Conservation (phyloP, 495 filamentous ascomycete genomes). For the Penicillium dipodomyicola region DNA sequence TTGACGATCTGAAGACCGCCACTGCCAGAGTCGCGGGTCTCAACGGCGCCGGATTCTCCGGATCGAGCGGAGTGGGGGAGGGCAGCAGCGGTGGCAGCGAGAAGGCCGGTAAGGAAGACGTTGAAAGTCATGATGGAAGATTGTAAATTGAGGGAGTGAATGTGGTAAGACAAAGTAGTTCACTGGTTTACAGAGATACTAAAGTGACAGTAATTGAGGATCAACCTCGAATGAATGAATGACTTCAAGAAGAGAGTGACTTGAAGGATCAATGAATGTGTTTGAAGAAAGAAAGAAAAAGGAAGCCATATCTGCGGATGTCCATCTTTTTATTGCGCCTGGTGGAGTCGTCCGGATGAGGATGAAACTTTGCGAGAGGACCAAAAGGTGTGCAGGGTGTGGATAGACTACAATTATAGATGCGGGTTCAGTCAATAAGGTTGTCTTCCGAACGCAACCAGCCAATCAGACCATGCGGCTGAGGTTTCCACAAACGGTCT, state of each 20-base stretch:
- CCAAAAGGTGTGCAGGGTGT: constrained; percentile 2
- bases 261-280: constrained; percentile 15
- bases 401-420: constrained; percentile 12
- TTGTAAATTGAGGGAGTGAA: constrained; percentile 8
- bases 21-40: constrained; percentile 15
- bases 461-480: constrained; percentile 8
- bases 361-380: background rate
- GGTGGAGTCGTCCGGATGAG: constrained; percentile 6
- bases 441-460: background rate
- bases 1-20: constrained; percentile 35
- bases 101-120: constrained; percentile 24
- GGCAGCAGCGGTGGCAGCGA: constrained; percentile 24
- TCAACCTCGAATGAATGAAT: constrained; percentile 11
- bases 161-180: background rate
- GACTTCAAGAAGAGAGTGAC: constrained; percentile 17
- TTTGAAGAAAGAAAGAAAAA: constrained; percentile 5
- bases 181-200: constrained; percentile 5
- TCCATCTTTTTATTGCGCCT: background rate
- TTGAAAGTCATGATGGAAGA: constrained; percentile 18
- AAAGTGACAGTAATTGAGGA: constrained; percentile 13
- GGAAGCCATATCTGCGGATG: background rate
- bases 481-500: constrained; percentile 2
- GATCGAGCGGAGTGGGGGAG: constrained; percentile 17
- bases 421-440: constrained; percentile 8
- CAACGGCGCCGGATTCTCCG: constrained; percentile 12